Conservation (phyloP, 2,329 filamentous ascomycete genomes). For the Ophiostoma novo-ulmi region DNA sequence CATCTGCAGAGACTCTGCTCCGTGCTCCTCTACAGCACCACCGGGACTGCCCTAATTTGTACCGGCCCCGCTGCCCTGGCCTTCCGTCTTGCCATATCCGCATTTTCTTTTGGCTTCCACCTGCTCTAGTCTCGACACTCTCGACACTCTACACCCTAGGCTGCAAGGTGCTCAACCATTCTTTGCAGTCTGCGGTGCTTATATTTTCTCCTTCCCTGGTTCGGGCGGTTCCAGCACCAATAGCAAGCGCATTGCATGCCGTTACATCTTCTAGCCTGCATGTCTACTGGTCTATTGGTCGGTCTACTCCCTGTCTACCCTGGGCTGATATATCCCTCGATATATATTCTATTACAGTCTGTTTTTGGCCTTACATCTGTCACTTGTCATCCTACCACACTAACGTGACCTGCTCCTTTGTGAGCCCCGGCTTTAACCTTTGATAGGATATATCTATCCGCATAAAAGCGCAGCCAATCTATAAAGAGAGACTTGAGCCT, state of each 20-base stretch:
- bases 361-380: background rate
- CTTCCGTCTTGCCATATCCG: constrained; percentile 6
- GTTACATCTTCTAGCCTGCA: background rate
- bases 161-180: background rate
- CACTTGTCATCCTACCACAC: background rate
- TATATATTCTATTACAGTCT: background rate
- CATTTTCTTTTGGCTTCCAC: background rate
- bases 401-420: background rate
- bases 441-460: background rate
- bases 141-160: background rate
- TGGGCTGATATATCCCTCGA: background rate
- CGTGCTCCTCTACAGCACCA: background rate
- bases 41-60: background rate
- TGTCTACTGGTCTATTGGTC: background rate
- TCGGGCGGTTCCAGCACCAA: constrained; percentile 2
- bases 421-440: background rate
- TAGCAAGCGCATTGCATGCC: background rate
- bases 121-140: background rate
- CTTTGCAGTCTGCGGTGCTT: background rate
- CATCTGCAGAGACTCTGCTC: background rate
- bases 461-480: background rate
- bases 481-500: background rate
- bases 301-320: too few relatives aligned
- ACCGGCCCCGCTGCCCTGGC: constrained; percentile 6
- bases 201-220: background rate